Evolutionary conservation across 2,329 filamentous ascomycete genomes (phyloP).

Genomic region (Orbilia quercus): DNA sequence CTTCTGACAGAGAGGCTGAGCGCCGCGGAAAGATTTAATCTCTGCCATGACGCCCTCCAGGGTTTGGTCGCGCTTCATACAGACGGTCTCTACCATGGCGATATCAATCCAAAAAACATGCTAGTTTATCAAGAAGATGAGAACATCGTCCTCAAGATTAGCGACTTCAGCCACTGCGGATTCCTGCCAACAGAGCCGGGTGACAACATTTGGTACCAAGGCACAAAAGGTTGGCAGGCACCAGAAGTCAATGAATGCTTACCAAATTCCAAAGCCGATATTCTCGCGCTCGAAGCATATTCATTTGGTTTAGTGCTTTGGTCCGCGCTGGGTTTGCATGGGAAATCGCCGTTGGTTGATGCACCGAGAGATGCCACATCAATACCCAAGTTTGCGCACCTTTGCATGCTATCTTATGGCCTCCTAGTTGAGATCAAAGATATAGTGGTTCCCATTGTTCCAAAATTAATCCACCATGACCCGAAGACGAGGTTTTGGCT

Average conservation of each 20-base stretch:
- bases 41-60: slow-evolving; percentile 46
- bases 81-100: slow-evolving; percentile 46
- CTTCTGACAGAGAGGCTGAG: slow-evolving; percentile 26
- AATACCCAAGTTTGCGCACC: slow-evolving; percentile 38
- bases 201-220: slow-evolving; percentile 49
- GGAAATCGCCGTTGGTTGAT: slow-evolving; percentile 23
- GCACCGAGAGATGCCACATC: slow-evolving; percentile 5
- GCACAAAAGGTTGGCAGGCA: slow-evolving; percentile 51
- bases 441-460: slow-evolving; percentile 19
- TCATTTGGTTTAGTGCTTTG: slow-evolving; percentile 46
- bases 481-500: slow-evolving; percentile 27
- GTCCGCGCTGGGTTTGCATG: slow-evolving; percentile 36
- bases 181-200: slow-evolving; percentile 30
- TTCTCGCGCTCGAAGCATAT: slow-evolving; percentile 44
- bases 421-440: slow-evolving; percentile 25
- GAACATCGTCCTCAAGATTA: slow-evolving; percentile 44
- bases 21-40: slow-evolving; percentile 33
- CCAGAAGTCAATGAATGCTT: slow-evolving; percentile 37
- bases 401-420: slow-evolving; percentile 34
- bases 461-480: slow-evolving; percentile 20
- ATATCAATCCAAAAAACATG: slow-evolving; percentile 53
- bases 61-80: slow-evolving; percentile 34
- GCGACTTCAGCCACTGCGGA: slow-evolving; percentile 50
- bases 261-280: slow-evolving; percentile 32
- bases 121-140: slow-evolving; percentile 50